Base-by-base conservation (phyloP, 208 protist species). In the Phytomonas sp. region DNA sequence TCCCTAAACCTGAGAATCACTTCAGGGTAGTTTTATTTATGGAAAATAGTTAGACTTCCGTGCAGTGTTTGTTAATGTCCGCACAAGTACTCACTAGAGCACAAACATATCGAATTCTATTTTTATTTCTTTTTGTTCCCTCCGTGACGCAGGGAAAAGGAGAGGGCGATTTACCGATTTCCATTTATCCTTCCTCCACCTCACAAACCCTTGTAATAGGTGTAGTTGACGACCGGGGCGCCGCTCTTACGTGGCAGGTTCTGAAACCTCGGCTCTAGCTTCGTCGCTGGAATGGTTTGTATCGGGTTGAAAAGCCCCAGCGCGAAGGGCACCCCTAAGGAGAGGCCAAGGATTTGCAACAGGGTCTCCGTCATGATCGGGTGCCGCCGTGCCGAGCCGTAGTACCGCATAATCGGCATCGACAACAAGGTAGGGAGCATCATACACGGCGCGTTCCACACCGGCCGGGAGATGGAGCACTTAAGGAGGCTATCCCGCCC, bases 141-240 rank as follows among this genome's bases (percentile, higher is more conserved):
- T 40, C 36, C 36, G 36, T 40, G 36, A 40, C 36, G 9, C 28
- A 51, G 20, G 37, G 15, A 64, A 11, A 11, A 4, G 36, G 4
- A 9, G 36, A 40, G 36, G 36, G 36, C 9, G 36, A 9, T 4
- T 40, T n/a, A n/a, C n/a, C n/a, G n/a, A n/a, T n/a, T n/a, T n/a
- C n/a, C n/a, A n/a, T n/a, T n/a, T n/a, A 40, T 40, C 36, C 9
- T 40, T 40, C 36, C 59, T 46, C 15, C 13, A 46, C 26, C 30
- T 80, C 84, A 94, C 77, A 94, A 63, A 65, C 89, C 89, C 79
- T 94, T 94, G 81, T 94, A 94, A 71, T 94, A 94, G 17, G 71
- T 85, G 56, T 87, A 81, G 28, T 71, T 83, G 62, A 76, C 26
- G 59, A 94, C 89, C 1, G 89, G 86, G 1, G 76, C 69, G 29